phyloP scores from a whole-genome alignment of 805 yeast species.

The Spathaspora arborariae region DNA sequence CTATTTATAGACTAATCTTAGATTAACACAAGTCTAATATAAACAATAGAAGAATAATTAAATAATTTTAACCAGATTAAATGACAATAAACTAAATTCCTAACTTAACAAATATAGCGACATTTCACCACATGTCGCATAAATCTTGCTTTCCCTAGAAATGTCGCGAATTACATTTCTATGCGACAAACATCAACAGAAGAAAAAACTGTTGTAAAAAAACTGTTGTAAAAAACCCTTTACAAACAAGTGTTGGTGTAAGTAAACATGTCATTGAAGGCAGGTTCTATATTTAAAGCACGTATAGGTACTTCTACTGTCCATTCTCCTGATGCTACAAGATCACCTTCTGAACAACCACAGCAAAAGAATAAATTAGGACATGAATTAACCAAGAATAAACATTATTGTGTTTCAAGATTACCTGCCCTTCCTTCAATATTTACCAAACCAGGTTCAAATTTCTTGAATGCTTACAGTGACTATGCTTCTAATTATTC shows the following conservation, averaged over 20 bases:
- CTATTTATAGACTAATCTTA: no score
- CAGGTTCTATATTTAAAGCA: conserved; percentile 2
- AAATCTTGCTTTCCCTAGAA: no score
- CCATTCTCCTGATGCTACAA: background rate
- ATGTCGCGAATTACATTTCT: no score
- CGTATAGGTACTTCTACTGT: background rate
- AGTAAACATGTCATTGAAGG: conserved; percentile 1
- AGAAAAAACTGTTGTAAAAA: background rate
- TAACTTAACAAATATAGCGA: no score
- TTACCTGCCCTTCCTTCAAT: conserved; percentile 54
- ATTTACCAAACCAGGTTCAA: conserved; percentile 12
- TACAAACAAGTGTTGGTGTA: conserved; percentile 3
- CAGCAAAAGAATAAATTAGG: background rate
- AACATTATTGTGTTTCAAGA: conserved; percentile 53
- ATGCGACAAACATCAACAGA: no score
- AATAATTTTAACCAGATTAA: no score
- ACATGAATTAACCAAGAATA: conserved; percentile 53
- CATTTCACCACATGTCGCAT: no score
- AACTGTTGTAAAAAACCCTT: background rate
- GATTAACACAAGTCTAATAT: no score
- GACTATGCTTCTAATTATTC: conserved; percentile 49
- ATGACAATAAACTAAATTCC: no score
- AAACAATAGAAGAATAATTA: no score
- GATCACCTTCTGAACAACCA: background rate
- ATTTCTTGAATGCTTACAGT: conserved; percentile 36